Conservation (phyloP, 2,329 filamentous ascomycete species). For the Colletotrichum chrysophilum region DNA sequence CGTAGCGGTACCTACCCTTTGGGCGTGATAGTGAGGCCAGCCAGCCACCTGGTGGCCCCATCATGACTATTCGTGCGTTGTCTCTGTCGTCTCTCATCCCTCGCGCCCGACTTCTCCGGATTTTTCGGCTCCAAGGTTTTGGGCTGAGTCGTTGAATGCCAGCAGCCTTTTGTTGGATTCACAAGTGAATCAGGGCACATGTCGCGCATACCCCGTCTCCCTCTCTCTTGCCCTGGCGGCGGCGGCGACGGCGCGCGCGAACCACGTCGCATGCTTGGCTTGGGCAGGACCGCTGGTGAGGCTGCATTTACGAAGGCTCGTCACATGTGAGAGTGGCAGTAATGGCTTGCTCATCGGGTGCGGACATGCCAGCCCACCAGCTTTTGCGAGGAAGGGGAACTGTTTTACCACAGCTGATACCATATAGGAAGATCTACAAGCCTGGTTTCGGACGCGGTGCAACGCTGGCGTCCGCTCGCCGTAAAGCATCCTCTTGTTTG, state of each 20-base stretch:
- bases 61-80: neutral
- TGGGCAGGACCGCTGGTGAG: neutral
- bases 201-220: neutral
- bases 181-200: conserved; percentile 14
- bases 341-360: conserved; percentile 8
- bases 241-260: neutral
- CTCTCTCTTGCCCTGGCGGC: neutral
- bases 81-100: neutral
- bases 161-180: neutral
- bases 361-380: neutral
- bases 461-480: neutral
- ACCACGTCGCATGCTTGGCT: neutral
- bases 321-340: conserved; percentile 16
- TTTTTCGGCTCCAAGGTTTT: neutral
- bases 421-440: neutral
- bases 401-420: conserved; percentile 7
- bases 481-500: neutral
- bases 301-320: conserved; percentile 1
- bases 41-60: neutral
- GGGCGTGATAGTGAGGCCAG: neutral
- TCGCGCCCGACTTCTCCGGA: neutral
- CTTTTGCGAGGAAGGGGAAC: neutral
- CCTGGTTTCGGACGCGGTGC: conserved; percentile 15
- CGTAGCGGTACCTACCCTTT: neutral
- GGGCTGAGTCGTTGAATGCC: conserved; percentile 15